phyloP scores from a whole-genome alignment of 331 rosid genomes.

The Arachis monticola region DNA sequence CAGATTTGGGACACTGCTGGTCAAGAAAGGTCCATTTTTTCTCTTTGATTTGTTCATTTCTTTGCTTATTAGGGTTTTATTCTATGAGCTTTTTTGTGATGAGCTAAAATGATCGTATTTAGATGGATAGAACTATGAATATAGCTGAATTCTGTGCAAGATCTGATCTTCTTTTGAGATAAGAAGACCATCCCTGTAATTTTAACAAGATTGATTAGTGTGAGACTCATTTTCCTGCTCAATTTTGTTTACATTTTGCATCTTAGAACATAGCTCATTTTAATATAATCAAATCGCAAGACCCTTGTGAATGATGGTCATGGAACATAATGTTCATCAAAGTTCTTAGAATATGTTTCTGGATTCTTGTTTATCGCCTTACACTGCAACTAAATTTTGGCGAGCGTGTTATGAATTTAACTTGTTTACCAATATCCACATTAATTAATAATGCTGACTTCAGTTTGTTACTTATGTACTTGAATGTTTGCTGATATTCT shows the following conservation, averaged over 20 bases:
- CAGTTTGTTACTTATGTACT: background rate
- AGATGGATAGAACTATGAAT: background rate
- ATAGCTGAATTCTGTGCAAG: background rate
- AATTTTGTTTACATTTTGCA: too few species aligned
- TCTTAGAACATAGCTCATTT: background rate
- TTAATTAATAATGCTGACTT: conserved; percentile 7
- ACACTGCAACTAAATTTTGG: background rate
- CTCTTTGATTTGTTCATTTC: background rate
- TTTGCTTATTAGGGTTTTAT: background rate
- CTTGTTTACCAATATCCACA: background rate
- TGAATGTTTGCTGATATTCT: conserved; percentile 8
- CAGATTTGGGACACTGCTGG: conserved; percentile 99
- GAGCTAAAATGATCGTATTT: conserved; percentile 7
- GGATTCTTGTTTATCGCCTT: conserved; percentile 4
- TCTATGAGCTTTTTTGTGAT: background rate
- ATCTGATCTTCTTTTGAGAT: conserved; percentile 29
- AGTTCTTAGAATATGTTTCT: conserved; percentile 5
- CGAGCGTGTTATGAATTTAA: background rate
- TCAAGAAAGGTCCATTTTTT: conserved; percentile 78
- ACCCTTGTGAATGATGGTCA: background rate
- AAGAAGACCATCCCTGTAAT: background rate
- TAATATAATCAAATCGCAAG: conserved; percentile 3
- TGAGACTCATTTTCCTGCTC: too few species aligned
- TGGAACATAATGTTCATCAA: conserved; percentile 8
- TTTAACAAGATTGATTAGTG: too few species aligned